These are phyloP conservation scores for Ceratocystis lukuohia DNA, from an alignment of 2,329 filamentous ascomycete species.

Conservation along the genomic window DNA sequence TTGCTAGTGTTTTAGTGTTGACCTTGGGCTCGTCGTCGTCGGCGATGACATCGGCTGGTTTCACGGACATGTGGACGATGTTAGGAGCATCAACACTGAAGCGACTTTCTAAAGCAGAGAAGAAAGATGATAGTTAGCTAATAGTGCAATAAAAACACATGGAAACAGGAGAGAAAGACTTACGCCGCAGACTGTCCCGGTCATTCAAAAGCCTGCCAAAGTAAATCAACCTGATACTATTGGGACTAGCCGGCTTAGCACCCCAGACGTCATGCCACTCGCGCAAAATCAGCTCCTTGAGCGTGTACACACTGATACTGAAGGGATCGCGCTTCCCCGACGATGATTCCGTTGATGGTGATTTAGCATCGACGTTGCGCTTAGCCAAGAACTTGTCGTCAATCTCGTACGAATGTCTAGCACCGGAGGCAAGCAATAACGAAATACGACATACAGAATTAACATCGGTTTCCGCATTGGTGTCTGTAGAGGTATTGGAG, in stretches of 20 bases:
- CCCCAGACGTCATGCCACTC: conserved; percentile 95
- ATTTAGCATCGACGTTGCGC: conserved; percentile 60
- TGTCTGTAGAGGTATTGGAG: not conserved
- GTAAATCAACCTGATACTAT: conserved; percentile 78
- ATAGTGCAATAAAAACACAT: not conserved
- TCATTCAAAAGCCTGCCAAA: conserved; percentile 87
- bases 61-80: conserved; percentile 89
- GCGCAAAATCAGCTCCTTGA: conserved; percentile 85
- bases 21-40: conserved; percentile 61
- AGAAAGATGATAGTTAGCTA: not conserved
- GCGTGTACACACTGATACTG: conserved; percentile 80
- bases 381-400: conserved; percentile 75
- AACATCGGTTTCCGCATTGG: conserved; percentile 22
- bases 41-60: conserved; percentile 74
- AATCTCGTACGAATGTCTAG: conserved; percentile 78
- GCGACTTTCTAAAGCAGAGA: conserved; percentile 50
- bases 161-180: conserved; percentile 23
- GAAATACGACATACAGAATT: conserved; percentile 56
- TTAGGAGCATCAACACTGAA: conserved; percentile 64
- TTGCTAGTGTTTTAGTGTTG: conserved; percentile 38
- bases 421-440: conserved; percentile 66
- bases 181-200: conserved; percentile 73
- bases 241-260: conserved; percentile 68
- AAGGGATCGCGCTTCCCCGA: conserved; percentile 56
- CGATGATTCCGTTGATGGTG: conserved; percentile 34